These are phyloP conservation scores for Lentinula novae-zelandiae DNA, from an alignment of 1,284 basidiomycete genomes.

Conservation along the genomic window DNA sequence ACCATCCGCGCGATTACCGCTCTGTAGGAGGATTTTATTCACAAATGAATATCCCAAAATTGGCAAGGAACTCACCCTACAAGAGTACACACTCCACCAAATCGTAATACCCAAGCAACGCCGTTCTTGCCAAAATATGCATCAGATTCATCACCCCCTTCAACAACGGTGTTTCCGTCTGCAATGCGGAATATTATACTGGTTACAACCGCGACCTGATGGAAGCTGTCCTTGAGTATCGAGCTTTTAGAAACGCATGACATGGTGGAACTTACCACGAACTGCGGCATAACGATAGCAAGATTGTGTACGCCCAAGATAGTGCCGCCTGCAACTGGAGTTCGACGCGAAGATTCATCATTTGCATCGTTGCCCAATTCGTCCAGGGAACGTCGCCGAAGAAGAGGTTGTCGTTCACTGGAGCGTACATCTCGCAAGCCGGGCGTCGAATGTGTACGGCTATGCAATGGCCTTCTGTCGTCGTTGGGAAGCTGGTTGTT, in stretches of 20 bases:
- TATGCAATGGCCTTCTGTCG: slow-evolving; percentile 14
- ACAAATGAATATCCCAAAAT: not conserved
- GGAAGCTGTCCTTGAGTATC: not conserved
- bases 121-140: slow-evolving; percentile 80
- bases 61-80: slow-evolving; percentile 22
- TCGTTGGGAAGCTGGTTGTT: slow-evolving; percentile 7
- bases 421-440: slow-evolving; percentile 10
- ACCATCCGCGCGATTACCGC: slow-evolving; percentile 77
- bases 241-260: not conserved
- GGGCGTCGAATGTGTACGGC: slow-evolving; percentile 17
- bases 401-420: slow-evolving; percentile 59
- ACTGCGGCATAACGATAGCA: slow-evolving; percentile 90
- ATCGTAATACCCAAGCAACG: slow-evolving; percentile 90
- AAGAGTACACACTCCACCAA: slow-evolving; percentile 84
- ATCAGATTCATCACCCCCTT: slow-evolving; percentile 38
- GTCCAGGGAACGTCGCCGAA: slow-evolving; percentile 66
- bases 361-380: slow-evolving; percentile 41
- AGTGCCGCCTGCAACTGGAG: slow-evolving; percentile 83
- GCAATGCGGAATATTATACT: slow-evolving; percentile 85
- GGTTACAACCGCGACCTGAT: slow-evolving; percentile 82
- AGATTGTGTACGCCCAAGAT: slow-evolving; percentile 95
- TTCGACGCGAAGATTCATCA: slow-evolving; percentile 35
- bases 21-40: slow-evolving; percentile 32
- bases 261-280: slow-evolving; percentile 60
- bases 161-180: slow-evolving; percentile 48